These are phyloP conservation scores for Trametes maxima DNA, from an alignment of 768 basidiomycete genomes.

Conservation along the genomic window DNA sequence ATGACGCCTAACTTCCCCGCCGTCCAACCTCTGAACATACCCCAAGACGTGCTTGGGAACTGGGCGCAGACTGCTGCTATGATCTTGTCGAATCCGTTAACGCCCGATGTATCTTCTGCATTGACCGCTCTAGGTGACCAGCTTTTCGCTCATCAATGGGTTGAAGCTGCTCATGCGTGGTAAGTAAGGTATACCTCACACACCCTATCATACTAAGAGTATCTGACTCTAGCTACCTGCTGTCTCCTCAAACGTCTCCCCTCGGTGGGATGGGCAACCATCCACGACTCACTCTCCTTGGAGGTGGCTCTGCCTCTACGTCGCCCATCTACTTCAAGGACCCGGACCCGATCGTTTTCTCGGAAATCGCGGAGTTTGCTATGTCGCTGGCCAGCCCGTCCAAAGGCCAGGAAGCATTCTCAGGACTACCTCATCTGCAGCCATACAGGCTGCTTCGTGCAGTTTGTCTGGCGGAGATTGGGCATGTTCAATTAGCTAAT, in stretches of 20 bases:
- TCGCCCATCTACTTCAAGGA: slow-evolving; percentile 60
- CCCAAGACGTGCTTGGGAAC: slow-evolving; percentile 62
- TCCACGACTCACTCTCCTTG: slow-evolving; percentile 71
- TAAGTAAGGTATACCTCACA: slow-evolving; percentile 42
- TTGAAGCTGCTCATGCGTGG: slow-evolving; percentile 93
- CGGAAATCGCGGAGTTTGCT: slow-evolving; percentile 92
- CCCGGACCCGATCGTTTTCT: slow-evolving; percentile 76
- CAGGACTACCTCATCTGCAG: slow-evolving; percentile 83
- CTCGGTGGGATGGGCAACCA: slow-evolving; percentile 71
- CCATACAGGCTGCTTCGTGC: slow-evolving; percentile 86
- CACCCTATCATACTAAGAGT: background rate
- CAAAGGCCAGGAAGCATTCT: slow-evolving; percentile 87
- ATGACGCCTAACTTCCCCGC: slow-evolving; percentile 62
- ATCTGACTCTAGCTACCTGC: slow-evolving; percentile 62
- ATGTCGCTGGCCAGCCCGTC: slow-evolving; percentile 66
- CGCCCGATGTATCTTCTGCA: slow-evolving; percentile 68
- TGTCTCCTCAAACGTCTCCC: slow-evolving; percentile 79
- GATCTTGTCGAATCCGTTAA: slow-evolving; percentile 72
- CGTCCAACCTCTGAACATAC: slow-evolving; percentile 49
- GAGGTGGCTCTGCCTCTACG: slow-evolving; percentile 51
- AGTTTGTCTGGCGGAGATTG: slow-evolving; percentile 73
- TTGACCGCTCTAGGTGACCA: slow-evolving; percentile 86
- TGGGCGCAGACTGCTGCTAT: slow-evolving; percentile 91
- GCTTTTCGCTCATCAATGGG: slow-evolving; percentile 67
- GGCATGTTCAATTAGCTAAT: slow-evolving; percentile 74